Evolutionary conservation across 2,329 filamentous ascomycete genomes (phyloP).

Genomic region (Acrocalymma vagum): DNA sequence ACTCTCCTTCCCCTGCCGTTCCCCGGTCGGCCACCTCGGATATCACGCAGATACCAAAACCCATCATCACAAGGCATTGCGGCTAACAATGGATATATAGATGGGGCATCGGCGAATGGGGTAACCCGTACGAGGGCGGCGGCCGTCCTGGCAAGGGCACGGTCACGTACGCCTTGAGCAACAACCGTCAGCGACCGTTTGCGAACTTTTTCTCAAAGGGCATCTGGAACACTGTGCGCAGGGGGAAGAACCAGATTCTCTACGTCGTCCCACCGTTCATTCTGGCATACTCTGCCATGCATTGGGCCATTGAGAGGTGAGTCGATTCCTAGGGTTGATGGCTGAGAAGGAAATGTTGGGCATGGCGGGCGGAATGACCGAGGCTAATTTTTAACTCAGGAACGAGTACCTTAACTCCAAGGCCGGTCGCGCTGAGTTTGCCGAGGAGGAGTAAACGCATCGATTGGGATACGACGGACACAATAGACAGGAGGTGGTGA

Average conservation of each 20-base stretch:
- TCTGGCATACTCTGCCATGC: conserved; percentile 80
- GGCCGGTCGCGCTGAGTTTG: conserved; percentile 68
- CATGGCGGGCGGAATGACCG: not conserved
- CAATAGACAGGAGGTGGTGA: not conserved
- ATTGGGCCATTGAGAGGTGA: conserved; percentile 92
- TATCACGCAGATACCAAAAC: conserved; percentile 6
- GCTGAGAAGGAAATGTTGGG: not conserved
- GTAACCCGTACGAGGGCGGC: conserved; percentile 49
- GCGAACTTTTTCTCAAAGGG: conserved; percentile 81
- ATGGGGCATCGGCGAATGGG: conserved; percentile 48
- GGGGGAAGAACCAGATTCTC: conserved; percentile 84
- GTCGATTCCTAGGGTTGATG: conserved; percentile 40
- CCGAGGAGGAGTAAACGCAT: conserved; percentile 50
- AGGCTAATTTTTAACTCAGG: conserved; percentile 53
- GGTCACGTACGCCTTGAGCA: conserved; percentile 76
- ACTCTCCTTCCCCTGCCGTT: conserved; percentile 4
- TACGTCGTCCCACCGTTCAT: conserved; percentile 86
- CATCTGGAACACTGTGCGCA: conserved; percentile 94
- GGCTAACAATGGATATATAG: conserved; percentile 30
- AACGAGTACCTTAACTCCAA: conserved; percentile 87
- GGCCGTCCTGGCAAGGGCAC: conserved; percentile 66
- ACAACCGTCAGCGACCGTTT: conserved; percentile 89
- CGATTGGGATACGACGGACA: not conserved
- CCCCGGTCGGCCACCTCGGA: conserved; percentile 13
- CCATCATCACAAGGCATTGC: conserved; percentile 10